phyloP scores from a whole-genome alignment of 2,329 filamentous ascomycete species.

The Emericellopsis cladophorae region DNA sequence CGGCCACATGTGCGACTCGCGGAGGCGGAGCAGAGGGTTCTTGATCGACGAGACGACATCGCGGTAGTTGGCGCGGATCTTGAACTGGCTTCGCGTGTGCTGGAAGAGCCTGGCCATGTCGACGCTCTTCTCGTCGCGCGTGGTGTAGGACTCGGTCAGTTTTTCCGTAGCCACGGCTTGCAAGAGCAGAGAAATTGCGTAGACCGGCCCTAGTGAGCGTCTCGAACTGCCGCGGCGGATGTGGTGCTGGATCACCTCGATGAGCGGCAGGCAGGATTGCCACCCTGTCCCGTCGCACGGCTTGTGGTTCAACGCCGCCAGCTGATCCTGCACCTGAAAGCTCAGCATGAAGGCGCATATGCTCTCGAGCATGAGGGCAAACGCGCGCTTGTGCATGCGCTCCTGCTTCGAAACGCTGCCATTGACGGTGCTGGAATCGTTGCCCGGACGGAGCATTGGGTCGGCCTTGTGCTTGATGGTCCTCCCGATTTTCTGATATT shows the following conservation, averaged over 20 bases:
- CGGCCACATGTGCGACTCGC: constrained; percentile 24
- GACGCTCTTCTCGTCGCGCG: constrained; percentile 8
- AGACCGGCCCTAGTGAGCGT: constrained; percentile 23
- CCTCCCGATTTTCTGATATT: background rate
- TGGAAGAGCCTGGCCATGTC: constrained; percentile 2
- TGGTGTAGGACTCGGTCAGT: constrained; percentile 12
- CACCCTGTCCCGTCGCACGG: background rate
- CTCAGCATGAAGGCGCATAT: background rate
- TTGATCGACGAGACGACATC: constrained; percentile 4
- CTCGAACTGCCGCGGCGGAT: constrained; percentile 18
- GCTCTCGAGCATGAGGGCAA: background rate
- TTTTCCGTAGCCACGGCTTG: constrained; percentile 32
- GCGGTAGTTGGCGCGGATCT: constrained; percentile 5
- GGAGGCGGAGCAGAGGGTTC: constrained; percentile 11
- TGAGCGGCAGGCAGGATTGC: constrained; percentile 26
- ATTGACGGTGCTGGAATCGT: background rate
- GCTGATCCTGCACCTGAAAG: background rate
- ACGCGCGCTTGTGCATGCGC: background rate
- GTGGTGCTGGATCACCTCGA: constrained; percentile 24
- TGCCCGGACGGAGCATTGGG: background rate
- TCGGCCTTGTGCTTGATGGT: background rate
- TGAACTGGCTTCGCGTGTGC: constrained; percentile 2
- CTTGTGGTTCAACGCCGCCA: background rate
- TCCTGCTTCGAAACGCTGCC: background rate
- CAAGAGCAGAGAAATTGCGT: constrained; percentile 28